Base-by-base conservation (phyloP, 2,329 filamentous ascomycete genomes). In the Cytospora piceicola region DNA sequence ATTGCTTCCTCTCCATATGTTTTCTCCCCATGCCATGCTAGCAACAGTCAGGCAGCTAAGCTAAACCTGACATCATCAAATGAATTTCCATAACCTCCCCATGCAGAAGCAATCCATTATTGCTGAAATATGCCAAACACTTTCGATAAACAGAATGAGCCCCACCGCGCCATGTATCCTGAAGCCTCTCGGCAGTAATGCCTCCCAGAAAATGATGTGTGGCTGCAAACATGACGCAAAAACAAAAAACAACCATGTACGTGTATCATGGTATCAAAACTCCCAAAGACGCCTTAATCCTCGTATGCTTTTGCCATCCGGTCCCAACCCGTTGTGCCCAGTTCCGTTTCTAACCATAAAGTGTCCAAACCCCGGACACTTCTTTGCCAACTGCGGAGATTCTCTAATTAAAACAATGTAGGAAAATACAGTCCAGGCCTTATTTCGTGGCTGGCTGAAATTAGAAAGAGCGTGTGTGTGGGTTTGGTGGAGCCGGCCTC, bases 381-480 rank as follows among this genome's bases (percentile, higher is more conserved):
- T 24, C 42, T 49, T 24, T 12, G 14, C 42, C 30, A 27, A 12
- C 17, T 39, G 30, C 17, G 36, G 53, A 15, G 29, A 22, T 22
- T 30, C 17, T 20, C 4, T 57, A 22, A 61, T 61, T 65, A 61
- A 9, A 61, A 65, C 11, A 29, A 9, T 27, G 20, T 54, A 36
- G 20, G 20, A 17, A 64, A 53, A 65, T 56, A 52, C 6, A 57
- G 32, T 57, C 52, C 58, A 46, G 58, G 30, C 58, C n/a, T 32
- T 27, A 34, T 24, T 29, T 49, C 57, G 22, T 29, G 49, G 15
- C 58, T 65, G 63, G 36, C 56, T n/a, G 57, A 61, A 61, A 15
- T 2, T 20, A 20, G 34, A 61, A 39, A 15, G 15, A 55, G 57
- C 54, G 51, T 24, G n/a, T 14, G 4, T 49, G 34, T 52, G 15